Percentiles rank a stretch among this genome's conserved stretches.
phyloP scores from a whole-genome alignment of 495 filamentous ascomycete genomes.

The Acidomyces sp. region DNA sequence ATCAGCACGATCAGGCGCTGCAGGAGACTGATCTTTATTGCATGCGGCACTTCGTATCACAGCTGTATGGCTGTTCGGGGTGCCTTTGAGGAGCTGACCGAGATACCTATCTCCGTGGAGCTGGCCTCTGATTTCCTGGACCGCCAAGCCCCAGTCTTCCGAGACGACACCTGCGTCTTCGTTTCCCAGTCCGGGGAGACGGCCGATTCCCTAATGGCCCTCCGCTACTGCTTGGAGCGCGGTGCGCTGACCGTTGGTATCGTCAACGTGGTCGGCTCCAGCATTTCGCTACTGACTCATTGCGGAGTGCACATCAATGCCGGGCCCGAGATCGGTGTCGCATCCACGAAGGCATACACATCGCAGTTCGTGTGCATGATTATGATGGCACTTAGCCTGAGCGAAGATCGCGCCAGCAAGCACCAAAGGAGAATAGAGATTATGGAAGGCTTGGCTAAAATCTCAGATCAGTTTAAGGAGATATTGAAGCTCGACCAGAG shows the following conservation, averaged over 20 bases:
- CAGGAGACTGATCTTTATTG: conserved; percentile 93
- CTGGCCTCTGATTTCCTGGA: conserved; percentile 97
- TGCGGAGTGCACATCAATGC: conserved; percentile 99
- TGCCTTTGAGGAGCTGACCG: conserved; percentile 92
- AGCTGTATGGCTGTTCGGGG: conserved; percentile 99
- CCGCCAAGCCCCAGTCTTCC: conserved; percentile 95
- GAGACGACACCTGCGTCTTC: conserved; percentile 97
- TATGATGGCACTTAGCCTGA: conserved; percentile 94
- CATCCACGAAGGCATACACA: conserved; percentile 97
- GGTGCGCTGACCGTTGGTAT: conserved; percentile 94
- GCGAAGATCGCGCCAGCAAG: conserved; percentile 93
- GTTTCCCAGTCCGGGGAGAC: conserved; percentile 98
- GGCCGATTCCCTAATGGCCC: conserved; percentile 93
- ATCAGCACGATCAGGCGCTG: conserved; percentile 92
- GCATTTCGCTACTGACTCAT: conserved; percentile 95
- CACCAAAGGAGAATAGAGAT: conserved; percentile 86
- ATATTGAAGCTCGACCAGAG: conserved; percentile 79
- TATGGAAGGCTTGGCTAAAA: conserved; percentile 76
- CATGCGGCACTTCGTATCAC: conserved; percentile 94
- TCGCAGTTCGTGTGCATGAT: conserved; percentile 98
- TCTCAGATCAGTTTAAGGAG: conserved; percentile 84
- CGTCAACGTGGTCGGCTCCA: conserved; percentile 95
- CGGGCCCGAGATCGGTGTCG: conserved; percentile 96
- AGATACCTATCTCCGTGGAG: conserved; percentile 95
- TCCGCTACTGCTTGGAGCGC: conserved; percentile 93